These are phyloP conservation scores for Phialophora expanda DNA, from an alignment of 2,329 filamentous ascomycete genomes.

Conservation along the genomic window DNA sequence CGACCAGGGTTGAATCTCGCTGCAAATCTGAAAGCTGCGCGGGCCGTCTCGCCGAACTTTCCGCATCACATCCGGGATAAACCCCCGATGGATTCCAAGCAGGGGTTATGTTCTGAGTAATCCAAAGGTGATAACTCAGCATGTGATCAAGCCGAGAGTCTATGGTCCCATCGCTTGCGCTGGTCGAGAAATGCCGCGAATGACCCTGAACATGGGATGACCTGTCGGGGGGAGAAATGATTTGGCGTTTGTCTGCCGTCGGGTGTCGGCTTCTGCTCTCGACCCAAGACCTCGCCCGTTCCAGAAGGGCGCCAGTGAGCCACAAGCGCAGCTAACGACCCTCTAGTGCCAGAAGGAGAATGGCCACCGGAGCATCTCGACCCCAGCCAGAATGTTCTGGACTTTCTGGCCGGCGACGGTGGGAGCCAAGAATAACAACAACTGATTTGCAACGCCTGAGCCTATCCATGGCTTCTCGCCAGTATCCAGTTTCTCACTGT, in stretches of 20 bases:
- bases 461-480: neutral
- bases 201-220: neutral
- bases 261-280: conserved; percentile 10
- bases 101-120: neutral
- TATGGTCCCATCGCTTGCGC: neutral
- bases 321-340: neutral
- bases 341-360: neutral
- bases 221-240: neutral
- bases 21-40: neutral
- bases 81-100: neutral
- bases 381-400: neutral
- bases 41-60: neutral
- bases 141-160: neutral
- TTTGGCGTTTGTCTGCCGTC: neutral
- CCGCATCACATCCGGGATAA: neutral
- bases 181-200: neutral
- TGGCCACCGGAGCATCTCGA: neutral
- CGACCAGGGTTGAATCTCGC: neutral
- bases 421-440: neutral
- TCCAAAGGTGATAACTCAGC: neutral
- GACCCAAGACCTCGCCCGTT: conserved; percentile 1
- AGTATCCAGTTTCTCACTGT: neutral
- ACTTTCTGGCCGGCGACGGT: neutral
- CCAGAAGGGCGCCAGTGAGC: conserved; percentile 1
- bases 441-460: neutral